phyloP scores from a whole-genome alignment of 2,329 filamentous ascomycete genomes.

The Ploettnerulaceae sp. region DNA sequence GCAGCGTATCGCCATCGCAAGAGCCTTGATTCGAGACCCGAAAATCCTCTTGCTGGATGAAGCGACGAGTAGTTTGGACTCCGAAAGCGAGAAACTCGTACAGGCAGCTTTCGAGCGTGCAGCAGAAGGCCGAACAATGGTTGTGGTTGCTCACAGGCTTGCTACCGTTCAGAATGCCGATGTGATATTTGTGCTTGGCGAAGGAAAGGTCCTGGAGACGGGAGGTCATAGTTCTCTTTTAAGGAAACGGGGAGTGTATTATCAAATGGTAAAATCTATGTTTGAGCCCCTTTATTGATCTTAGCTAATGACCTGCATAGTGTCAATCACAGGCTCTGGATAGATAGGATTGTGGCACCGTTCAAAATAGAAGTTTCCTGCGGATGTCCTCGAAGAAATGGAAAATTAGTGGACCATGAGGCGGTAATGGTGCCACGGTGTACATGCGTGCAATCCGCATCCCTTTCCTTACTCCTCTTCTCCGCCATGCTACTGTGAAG shows the following conservation, averaged over 20 bases:
- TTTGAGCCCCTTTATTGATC: not conserved
- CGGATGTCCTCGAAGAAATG: not conserved
- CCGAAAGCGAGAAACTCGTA: constrained; percentile 51
- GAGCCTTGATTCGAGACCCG: constrained; percentile 49
- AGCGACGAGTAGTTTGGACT: constrained; percentile 52
- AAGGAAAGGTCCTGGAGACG: constrained; percentile 29
- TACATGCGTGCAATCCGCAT: not conserved
- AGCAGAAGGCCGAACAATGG: constrained; percentile 60
- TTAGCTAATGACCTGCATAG: constrained; percentile 7
- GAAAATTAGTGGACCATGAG: too few species aligned
- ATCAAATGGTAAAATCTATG: constrained; percentile 28
- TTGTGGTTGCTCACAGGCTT: constrained; percentile 73
- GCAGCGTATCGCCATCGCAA: constrained; percentile 51
- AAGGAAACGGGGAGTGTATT: constrained; percentile 29
- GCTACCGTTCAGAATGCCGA: constrained; percentile 70
- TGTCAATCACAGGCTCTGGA: constrained; percentile 33
- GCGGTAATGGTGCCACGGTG: not conserved
- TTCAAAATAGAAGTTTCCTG: too few species aligned
- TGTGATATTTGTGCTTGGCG: constrained; percentile 30
- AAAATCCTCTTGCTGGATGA: constrained; percentile 53
- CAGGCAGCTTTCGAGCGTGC: constrained; percentile 64
- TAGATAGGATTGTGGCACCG: constrained; percentile 16
- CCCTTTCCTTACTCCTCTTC: not conserved
- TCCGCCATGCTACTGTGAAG: not conserved
- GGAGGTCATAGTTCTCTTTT: constrained; percentile 28